phyloP scores from a whole-genome alignment of 2,329 filamentous ascomycete species.

The Mycosphaerella arachidis region DNA sequence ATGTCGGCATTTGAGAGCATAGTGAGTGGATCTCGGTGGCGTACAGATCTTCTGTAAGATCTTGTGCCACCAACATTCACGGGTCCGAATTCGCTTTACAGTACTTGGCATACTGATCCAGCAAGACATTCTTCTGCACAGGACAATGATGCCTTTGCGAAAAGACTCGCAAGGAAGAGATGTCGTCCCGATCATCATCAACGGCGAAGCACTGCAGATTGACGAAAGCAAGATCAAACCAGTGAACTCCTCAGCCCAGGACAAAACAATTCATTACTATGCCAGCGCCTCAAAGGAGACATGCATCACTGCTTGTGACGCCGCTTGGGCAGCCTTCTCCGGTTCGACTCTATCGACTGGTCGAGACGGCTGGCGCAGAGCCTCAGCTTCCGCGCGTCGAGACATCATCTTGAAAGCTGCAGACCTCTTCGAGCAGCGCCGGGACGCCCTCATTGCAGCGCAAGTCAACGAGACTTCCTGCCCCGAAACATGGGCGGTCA shows the following conservation, averaged over 20 bases:
- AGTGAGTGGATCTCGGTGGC: neutral
- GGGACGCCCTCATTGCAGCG: conserved; percentile 22
- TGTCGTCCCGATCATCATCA: conserved; percentile 29
- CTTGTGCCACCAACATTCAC: neutral
- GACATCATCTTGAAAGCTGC: conserved; percentile 30
- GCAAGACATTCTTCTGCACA: neutral
- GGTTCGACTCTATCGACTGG: conserved; percentile 13
- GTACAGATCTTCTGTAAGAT: neutral
- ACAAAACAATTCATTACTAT: conserved; percentile 28
- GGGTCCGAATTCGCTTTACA: neutral
- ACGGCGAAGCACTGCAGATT: conserved; percentile 22
- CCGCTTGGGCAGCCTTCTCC: conserved; percentile 29
- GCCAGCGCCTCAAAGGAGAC: conserved; percentile 20
- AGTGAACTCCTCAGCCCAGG: neutral
- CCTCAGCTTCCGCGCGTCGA: conserved; percentile 25
- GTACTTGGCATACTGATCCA: neutral
- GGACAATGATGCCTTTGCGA: conserved; percentile 15
- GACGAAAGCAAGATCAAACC: conserved; percentile 1
- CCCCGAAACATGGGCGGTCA: conserved; percentile 37
- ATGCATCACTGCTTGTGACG: conserved; percentile 25
- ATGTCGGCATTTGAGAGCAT: neutral
- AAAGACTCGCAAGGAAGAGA: conserved; percentile 18
- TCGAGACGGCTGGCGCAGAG: conserved; percentile 26
- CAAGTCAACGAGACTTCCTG: conserved; percentile 33
- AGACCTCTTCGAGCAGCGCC: conserved; percentile 27